Base-by-base conservation (phyloP, 2,329 filamentous ascomycete species). In the Macroventuria anomochaeta region DNA sequence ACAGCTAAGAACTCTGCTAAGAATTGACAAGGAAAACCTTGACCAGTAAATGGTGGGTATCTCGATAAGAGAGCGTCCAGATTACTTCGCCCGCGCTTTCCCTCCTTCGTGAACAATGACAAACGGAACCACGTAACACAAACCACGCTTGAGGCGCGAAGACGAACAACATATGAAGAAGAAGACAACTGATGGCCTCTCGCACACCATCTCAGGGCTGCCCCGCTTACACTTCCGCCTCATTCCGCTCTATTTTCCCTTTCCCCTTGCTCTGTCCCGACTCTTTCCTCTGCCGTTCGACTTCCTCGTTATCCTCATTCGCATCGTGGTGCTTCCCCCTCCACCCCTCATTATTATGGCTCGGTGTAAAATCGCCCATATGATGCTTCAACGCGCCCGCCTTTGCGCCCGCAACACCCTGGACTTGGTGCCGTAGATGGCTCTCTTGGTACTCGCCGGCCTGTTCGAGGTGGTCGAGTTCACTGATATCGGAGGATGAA, bases 401-500 rank as follows among this genome's bases (percentile, higher is more conserved):
- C 28, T 59, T 68, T 0, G 62, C 63, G 3, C 47, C 61, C 0
- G 63, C 67, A 26, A 72, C 65, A 10, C 65, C 46, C 37, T 67
- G 62, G 2, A 73, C 46, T 39, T 67, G 65, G 29, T 73, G 69
- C 29, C 71, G 46, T 0, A 75, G 50, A 42, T 72, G 69, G 12
- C 41, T 46, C 7, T 63, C 57, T 12, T 56, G 18, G 56, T 63
- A 55, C 41, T 68, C 57, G 20, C 65, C 70, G 1, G 54, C 51
- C 1, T 51, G 46, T 40, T 72, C 70, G 12, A 74, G 31, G 5
- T 62, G 53, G 53, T 85, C 81, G 7, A 88, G 71, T 48, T 84
- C 80, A 39, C 85, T 82, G 52, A 84, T 81, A 40, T 88, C 85
- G 8, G 79, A 82, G 50, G 80, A 84, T 26, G 76, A 80, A 70